Base-by-base conservation (phyloP, 2,329 filamentous ascomycete genomes). In the Cladophialophora exuberans region DNA sequence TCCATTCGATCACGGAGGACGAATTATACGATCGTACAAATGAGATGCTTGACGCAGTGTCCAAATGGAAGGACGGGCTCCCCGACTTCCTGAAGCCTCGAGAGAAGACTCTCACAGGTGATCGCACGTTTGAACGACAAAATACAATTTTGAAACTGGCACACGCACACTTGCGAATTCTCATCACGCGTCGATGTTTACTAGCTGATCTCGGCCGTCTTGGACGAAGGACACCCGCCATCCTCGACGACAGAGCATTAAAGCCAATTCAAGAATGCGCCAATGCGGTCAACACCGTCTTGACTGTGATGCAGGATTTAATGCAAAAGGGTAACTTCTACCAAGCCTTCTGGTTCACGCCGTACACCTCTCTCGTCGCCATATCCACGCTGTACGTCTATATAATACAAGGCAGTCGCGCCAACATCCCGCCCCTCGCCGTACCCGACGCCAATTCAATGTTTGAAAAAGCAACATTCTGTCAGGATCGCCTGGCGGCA, bases 301-400 rank as follows among this genome's bases (percentile, higher is more conserved):
- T 67, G 7, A 58, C 63, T 15, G 49, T 62, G 9, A 54, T 59
- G 3, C 50, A 60, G 23, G 59, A 54, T 15, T 59, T 67, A 44
- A 60, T 62, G 11, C 51, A 61, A 2, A 56, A 64, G n/a, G 60
- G 23, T 2, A 59, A 52, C 0, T 36, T 67, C 13, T 63, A 65
- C 41, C 61, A 65, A 38, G 54, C 56, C 3, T 67, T 67, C 44
- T 68, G 66, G 66, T 67, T 65, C 52, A 67, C 64, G 9, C 64
- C 64, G 23, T 68, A 68, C 35, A 58, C 66, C 17, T 54, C 58
- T 5, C 45, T 63, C 7, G 60, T 61, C 4, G 62, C 58, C 3
- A 49, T 64, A 7, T 64, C 62, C 4, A 64, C 62, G 2, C 41
- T 64, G 11, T 63, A 62, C 25, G 62, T 64, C 30, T 61, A 61